phyloP scores from a whole-genome alignment of 2,329 filamentous ascomycete genomes.

The Ophiocordyceps camponoti-saundersi region DNA sequence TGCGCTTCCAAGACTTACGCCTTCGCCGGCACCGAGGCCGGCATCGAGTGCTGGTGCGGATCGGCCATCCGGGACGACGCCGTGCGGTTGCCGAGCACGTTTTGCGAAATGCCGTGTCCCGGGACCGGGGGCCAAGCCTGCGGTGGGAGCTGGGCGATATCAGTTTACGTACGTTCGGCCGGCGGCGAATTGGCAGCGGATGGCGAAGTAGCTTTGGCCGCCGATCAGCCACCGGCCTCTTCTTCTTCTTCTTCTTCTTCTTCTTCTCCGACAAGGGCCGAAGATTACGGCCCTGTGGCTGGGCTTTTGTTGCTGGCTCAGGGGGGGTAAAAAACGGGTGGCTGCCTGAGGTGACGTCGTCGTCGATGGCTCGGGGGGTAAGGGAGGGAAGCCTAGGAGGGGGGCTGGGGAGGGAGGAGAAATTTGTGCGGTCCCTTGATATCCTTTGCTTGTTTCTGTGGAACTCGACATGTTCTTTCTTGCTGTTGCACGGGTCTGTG shows the following conservation, averaged over 20 bases:
- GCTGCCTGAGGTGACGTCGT: not conserved
- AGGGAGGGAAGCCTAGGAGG: not conserved
- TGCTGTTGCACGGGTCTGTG: not conserved
- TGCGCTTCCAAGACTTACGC: conserved; percentile 22
- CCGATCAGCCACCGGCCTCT: not conserved
- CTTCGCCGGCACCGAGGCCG: conserved; percentile 32
- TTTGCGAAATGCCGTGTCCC: conserved; percentile 8
- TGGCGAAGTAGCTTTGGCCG: not conserved
- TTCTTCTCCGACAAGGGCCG: not conserved
- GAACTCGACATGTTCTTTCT: not conserved
- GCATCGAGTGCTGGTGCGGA: conserved; percentile 34
- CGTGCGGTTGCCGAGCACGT: conserved; percentile 8
- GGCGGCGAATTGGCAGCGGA: not conserved
- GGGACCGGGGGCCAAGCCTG: conserved; percentile 5
- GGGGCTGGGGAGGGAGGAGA: not conserved
- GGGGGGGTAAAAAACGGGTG: not conserved
- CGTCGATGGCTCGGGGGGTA: not conserved
- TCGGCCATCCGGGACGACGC: conserved; percentile 8
- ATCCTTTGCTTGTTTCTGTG: not conserved
- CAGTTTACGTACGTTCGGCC: conserved; percentile 5
- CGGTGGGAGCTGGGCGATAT: conserved; percentile 11
- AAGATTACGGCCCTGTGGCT: not conserved
- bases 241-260: not conserved
- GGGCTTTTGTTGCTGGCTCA: not conserved
- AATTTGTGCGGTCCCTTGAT: not conserved